These are phyloP conservation scores for Athelia sp. DNA, from an alignment of 1,284 basidiomycete species.

Conservation along the genomic window DNA sequence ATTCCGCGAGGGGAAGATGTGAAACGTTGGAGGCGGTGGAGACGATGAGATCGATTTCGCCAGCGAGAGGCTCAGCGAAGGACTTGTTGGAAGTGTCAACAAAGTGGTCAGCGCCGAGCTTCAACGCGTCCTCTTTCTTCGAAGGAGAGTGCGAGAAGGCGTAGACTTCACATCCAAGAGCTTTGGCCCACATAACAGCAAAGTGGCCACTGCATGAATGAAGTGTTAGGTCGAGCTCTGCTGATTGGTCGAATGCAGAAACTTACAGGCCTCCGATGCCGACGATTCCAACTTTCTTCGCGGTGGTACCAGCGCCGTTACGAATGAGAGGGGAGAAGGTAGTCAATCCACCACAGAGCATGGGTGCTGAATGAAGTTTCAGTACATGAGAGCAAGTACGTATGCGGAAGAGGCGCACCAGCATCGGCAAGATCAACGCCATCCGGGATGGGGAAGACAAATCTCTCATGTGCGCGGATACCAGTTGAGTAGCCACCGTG, in stretches of 20 bases:
- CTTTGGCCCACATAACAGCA: conserved; percentile 52
- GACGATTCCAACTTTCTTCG: conserved; percentile 64
- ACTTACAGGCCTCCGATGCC: conserved; percentile 59
- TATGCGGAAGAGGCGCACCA: background rate
- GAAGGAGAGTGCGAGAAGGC: conserved; percentile 61
- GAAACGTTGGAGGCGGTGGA: conserved; percentile 33
- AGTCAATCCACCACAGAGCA: conserved; percentile 65
- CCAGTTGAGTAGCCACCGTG: conserved; percentile 64
- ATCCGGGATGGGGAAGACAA: conserved; percentile 68
- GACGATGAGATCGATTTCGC: conserved; percentile 59
- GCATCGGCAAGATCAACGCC: conserved; percentile 40
- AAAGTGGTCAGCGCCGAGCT: conserved; percentile 56
- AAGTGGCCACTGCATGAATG: conserved; percentile 35
- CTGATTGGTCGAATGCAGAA: conserved; percentile 15
- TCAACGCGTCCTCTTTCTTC: conserved; percentile 62
- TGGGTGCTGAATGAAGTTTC: conserved; percentile 34
- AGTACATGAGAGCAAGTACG: background rate
- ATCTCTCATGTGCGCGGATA: conserved; percentile 62
- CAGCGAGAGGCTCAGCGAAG: conserved; percentile 38
- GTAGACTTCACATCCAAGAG: conserved; percentile 57
- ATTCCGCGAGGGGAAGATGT: conserved; percentile 26
- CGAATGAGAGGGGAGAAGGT: conserved; percentile 61
- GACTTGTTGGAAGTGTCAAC: conserved; percentile 34
- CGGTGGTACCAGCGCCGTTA: conserved; percentile 35
- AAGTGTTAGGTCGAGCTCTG: conserved; percentile 13